Evolutionary conservation across 257 asterid genomes (phyloP).

Genomic region (Plantago major): DNA sequence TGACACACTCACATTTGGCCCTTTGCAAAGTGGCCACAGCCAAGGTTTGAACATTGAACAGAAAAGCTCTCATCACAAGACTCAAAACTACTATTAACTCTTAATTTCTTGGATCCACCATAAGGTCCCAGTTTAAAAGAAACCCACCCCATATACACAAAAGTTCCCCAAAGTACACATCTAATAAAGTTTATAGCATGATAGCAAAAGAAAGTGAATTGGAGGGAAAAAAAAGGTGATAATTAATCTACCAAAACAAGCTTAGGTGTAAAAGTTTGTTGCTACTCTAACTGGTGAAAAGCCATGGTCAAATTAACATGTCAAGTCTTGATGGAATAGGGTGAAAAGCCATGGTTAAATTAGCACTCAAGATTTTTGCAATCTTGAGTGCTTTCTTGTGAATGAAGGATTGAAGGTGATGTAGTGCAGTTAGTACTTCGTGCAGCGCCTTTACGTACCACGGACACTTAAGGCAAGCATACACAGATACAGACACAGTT

Average conservation of each 20-base stretch:
- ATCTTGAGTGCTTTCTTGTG: too few relatives aligned
- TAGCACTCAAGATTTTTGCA: background rate
- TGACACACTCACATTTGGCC: background rate
- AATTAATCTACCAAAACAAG: background rate
- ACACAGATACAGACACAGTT: too few relatives aligned
- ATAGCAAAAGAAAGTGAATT: background rate
- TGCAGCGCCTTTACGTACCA: too few relatives aligned
- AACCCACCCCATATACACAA: slow-evolving; percentile 4
- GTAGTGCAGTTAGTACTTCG: too few relatives aligned
- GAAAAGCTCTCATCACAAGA: slow-evolving; percentile 13
- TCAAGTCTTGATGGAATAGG: background rate
- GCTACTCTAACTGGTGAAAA: background rate
- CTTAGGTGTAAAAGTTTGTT: background rate
- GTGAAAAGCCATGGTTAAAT: background rate
- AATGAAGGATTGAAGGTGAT: too few relatives aligned
- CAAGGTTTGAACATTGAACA: slow-evolving; percentile 8
- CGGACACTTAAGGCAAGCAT: too few relatives aligned
- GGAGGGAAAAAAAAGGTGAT: background rate
- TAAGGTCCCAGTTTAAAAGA: slow-evolving; percentile 11
- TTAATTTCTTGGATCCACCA: slow-evolving; percentile 24
- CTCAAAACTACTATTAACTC: background rate
- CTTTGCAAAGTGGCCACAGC: slow-evolving; percentile 12
- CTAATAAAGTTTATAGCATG: background rate
- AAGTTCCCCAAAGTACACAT: slow-evolving; percentile 3
- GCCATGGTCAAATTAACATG: background rate